These are phyloP conservation scores for Fusarium virguliforme DNA, from an alignment of 2,329 filamentous ascomycete species.

Conservation along the genomic window DNA sequence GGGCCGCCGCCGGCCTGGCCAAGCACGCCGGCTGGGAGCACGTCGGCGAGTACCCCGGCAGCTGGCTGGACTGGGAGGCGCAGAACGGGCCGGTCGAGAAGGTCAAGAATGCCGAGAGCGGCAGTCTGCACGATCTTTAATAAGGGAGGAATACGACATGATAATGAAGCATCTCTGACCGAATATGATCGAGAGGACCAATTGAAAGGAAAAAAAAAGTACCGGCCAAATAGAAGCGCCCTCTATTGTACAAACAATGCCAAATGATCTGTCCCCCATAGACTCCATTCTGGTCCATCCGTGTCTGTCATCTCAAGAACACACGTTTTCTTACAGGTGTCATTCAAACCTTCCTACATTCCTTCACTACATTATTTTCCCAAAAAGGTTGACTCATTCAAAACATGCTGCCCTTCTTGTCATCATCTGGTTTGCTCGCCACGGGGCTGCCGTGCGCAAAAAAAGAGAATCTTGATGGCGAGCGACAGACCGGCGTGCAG, in stretches of 20 bases:
- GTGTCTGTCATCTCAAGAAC: conserved; percentile 18
- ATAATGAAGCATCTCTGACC: not conserved
- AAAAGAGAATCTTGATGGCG: conserved; percentile 97
- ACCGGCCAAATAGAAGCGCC: conserved; percentile 39
- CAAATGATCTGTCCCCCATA: conserved; percentile 26
- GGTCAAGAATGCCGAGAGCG: conserved; percentile 30
- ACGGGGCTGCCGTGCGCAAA: conserved; percentile 83
- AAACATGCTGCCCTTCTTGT: conserved; percentile 45
- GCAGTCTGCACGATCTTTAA: conserved; percentile 47
- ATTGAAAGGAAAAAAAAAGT: conserved; percentile 13
- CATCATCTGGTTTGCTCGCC: conserved; percentile 59
- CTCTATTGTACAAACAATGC: conserved; percentile 47
- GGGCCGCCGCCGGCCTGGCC: conserved; percentile 83
- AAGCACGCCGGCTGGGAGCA: conserved; percentile 81
- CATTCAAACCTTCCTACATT: conserved; percentile 28
- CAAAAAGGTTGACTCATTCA: conserved; percentile 14
- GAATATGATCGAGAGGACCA: not conserved
- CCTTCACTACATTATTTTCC: conserved; percentile 19
- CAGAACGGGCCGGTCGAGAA: conserved; percentile 73
- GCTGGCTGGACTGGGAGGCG: conserved; percentile 86
- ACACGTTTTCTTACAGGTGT: conserved; percentile 40
- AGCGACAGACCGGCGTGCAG: conserved; percentile 92
- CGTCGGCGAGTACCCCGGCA: conserved; percentile 81
- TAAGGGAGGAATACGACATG: conserved; percentile 55
- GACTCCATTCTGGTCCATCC: conserved; percentile 37